A percentile compares a stretch with the other conserved stretches of the same genome.
Evolutionary conservation across 108 stramenopile genomes (phyloP).

Genomic region (Nannochloropsis salina): DNA sequence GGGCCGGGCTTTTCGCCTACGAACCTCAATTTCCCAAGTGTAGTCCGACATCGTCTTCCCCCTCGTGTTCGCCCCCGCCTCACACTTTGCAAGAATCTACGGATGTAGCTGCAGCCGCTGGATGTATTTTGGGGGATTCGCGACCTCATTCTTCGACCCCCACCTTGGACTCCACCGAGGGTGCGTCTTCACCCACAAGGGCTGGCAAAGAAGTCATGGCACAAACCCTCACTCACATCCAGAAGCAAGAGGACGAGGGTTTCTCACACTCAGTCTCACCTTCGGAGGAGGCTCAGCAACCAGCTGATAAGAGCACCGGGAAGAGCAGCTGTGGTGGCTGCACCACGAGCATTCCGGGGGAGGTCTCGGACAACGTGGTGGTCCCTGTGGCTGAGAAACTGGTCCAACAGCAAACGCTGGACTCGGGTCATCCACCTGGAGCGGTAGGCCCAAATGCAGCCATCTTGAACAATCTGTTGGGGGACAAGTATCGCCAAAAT

Average conservation of each 20-base stretch:
- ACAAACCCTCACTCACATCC: background rate
- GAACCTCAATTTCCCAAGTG: background rate
- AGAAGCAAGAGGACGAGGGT: background rate
- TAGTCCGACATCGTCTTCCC: background rate
- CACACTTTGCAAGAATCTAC: background rate
- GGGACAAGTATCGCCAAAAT: background rate
- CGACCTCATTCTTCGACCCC: background rate
- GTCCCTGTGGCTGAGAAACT: background rate
- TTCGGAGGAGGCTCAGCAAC: background rate
- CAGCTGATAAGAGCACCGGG: background rate
- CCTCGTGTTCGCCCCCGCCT: background rate
- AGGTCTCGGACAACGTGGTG: background rate
- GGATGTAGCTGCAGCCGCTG: background rate
- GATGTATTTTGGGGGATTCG: background rate
- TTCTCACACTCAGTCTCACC: background rate
- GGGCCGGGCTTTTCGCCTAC: constrained; percentile 13
- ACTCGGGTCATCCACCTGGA: background rate
- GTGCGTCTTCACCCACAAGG: background rate
- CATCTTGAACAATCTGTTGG: background rate
- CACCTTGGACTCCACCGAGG: background rate
- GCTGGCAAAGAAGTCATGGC: background rate
- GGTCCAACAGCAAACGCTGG: background rate
- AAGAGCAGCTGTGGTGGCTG: background rate
- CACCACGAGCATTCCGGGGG: background rate
- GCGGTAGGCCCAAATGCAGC: background rate